Base-by-base conservation (phyloP, 495 filamentous ascomycete species). In the Xylaria longipes region DNA sequence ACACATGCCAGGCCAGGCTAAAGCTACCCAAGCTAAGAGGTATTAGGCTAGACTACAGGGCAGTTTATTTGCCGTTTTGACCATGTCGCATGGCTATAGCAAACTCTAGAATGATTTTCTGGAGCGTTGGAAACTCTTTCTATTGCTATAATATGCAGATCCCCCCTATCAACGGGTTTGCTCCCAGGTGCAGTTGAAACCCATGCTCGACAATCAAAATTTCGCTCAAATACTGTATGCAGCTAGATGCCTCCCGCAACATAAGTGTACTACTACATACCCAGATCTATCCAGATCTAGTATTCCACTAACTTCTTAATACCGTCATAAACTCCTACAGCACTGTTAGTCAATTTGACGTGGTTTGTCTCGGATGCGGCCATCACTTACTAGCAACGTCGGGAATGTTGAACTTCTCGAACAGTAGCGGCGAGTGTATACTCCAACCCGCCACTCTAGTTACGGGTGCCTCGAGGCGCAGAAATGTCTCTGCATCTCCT, bases 401-500 rank as follows among this genome's bases (percentile, higher is more conserved):
- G 1, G 96, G 96, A 48, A 97, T 84, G 74, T 95, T 94, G 74
- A 97, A 94, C 78, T 88, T 87, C 84, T 99, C 96, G 80, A 89
- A 98, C 52, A 89, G 76, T 70, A 99, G 79, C 0, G 94, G 92
- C 62, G 90, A 92, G 81, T 96, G 95, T 46, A 91, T 94, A 80
- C 91, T 94, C 92, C 94, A 97, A 20, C 97, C 96, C 17, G 94
- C 95, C 43, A 98, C 90, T 52, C 96, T 89, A 71, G 92, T 90
- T 22, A 99, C 93, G 0, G 96, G 96, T n/a, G 96, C 95, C 75
- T 98, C 94, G 5, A 99, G 82, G 29, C 89, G 88, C 76, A 97
- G 78, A 77, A 99, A 99, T 1, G 94, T 93, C 57, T 88, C 84
- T n/a, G 83, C 74, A 58, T 89, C 89, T 62, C 95, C 93, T 77